Evolutionary conservation across 352 stramenopile species (phyloP).

Genomic region (Phytophthora kernoviae): DNA sequence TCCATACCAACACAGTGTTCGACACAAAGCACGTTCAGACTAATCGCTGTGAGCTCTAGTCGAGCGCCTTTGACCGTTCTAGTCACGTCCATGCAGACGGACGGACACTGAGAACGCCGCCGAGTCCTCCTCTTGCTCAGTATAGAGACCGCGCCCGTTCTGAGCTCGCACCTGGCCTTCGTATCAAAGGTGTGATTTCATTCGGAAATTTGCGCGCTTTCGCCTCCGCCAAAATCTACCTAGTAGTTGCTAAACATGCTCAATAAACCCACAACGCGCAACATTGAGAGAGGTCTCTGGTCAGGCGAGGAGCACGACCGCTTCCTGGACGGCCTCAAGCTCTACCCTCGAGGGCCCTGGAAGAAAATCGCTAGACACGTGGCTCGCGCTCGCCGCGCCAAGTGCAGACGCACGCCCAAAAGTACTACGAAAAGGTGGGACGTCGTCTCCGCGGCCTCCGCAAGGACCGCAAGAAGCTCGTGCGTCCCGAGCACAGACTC

Average conservation of each 20-base stretch:
- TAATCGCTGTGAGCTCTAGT: slow-evolving; percentile 24
- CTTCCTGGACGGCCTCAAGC: slow-evolving; percentile 57
- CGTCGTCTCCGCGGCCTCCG: slow-evolving; percentile 44
- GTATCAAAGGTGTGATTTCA: not conserved
- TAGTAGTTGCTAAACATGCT: slow-evolving; percentile 11
- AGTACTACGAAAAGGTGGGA: slow-evolving; percentile 61
- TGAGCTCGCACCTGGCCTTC: not conserved
- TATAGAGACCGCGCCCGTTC: no score
- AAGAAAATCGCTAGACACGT: slow-evolving; percentile 53
- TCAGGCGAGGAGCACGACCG: slow-evolving; percentile 62
- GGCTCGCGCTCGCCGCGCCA: slow-evolving; percentile 55
- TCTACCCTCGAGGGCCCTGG: slow-evolving; percentile 59
- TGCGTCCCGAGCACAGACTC: slow-evolving; percentile 40
- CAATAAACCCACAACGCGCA: slow-evolving; percentile 15
- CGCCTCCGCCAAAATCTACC: slow-evolving; percentile 4
- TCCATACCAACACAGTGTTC: slow-evolving; percentile 14
- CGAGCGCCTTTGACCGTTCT: no score
- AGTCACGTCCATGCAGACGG: slow-evolving; percentile 7
- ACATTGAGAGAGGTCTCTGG: slow-evolving; percentile 45
- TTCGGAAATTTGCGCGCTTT: slow-evolving; percentile 17
- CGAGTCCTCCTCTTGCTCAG: not conserved
- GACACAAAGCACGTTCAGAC: slow-evolving; percentile 29
- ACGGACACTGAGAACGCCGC: not conserved
- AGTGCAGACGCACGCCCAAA: slow-evolving; percentile 65
- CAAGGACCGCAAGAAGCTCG: slow-evolving; percentile 49